phyloP scores from a whole-genome alignment of 2,329 filamentous ascomycete genomes.

The Arachnomyces sp. region DNA sequence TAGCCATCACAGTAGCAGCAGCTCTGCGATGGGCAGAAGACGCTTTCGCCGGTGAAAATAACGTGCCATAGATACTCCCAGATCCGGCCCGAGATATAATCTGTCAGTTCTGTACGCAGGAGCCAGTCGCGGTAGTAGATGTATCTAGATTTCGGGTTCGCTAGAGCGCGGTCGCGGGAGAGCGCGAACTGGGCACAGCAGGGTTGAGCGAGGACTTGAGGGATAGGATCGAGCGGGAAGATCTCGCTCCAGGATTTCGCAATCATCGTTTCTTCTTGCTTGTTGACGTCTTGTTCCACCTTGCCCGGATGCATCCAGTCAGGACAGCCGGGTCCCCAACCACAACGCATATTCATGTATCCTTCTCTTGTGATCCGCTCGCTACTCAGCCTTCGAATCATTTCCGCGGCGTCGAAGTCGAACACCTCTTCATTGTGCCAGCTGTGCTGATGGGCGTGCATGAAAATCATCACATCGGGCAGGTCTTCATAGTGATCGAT shows the following conservation, averaged over 20 bases:
- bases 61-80: constrained; percentile 61
- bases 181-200: constrained; percentile 61
- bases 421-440: constrained; percentile 56
- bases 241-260: constrained; percentile 42
- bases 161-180: constrained; percentile 49
- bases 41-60: constrained; percentile 47
- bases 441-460: constrained; percentile 49
- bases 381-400: constrained; percentile 45
- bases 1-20: constrained; percentile 59
- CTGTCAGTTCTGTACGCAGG: constrained; percentile 47
- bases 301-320: constrained; percentile 48
- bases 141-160: constrained; percentile 47
- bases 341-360: constrained; percentile 55
- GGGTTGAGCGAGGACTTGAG: constrained; percentile 49
- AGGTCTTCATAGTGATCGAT: constrained; percentile 56
- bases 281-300: constrained; percentile 31
- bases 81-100: constrained; percentile 51
- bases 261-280: constrained; percentile 41
- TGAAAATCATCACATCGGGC: constrained; percentile 53
- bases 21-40: constrained; percentile 43
- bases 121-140: constrained; percentile 55
- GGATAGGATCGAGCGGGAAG: constrained; percentile 38
- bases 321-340: constrained; percentile 52
- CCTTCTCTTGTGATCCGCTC: constrained; percentile 46
- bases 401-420: constrained; percentile 43